Evolutionary conservation across 257 asterid species (phyloP), one percentile per base, ranked within the genome.

Genomic region (Solanum virginianum): DNA sequence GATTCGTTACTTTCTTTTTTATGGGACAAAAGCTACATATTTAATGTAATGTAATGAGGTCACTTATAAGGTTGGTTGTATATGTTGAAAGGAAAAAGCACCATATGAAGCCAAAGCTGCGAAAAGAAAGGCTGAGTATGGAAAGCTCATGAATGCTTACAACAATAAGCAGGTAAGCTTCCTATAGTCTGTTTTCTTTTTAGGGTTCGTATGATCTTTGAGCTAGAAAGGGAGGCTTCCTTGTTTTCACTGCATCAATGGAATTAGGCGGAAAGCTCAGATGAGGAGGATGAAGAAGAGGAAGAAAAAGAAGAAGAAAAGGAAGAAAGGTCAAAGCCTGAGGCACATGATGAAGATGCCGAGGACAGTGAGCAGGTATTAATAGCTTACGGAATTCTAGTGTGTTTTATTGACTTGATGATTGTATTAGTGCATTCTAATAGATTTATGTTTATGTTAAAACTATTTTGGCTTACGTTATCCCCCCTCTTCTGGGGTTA

Each of bases 81-180:
- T 53, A 72, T 80, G 26, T 80, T 83, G 87, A 88, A 88, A 96
- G 99, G 99, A 96, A 86, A 96, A 96, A 86, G 97, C 98, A 84
- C 99, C 98, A 20, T 96, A 86, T 84, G 99, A 96, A 92, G 97
- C 99, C 83, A 96, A 92, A 91, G 99, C 99, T 90, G 95, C 97
- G 43, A 92, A 94, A 88, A 93, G 85, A 91, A 96, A 96, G 89
- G 70, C 85, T 1, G 98, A 96, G 77, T 96, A 96, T 57, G 99
- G 89, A 83, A 95, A 90, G 89, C 92, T 92, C 69, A 89, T 96
- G 95, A 87, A 88, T 82, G 93, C 98, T 83, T 96, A 96, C 91
- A 95, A 94, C 91, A 96, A 93, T 84, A 93, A 96, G 90, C 95
- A 91, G 96, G 98, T 93, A 49, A 86, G 56, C 3, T 7, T 63